Evolutionary conservation across 345 rosid genomes (phyloP), one percentile per base, ranked within the genome.

Genomic region (Cardamine resedifolia): DNA sequence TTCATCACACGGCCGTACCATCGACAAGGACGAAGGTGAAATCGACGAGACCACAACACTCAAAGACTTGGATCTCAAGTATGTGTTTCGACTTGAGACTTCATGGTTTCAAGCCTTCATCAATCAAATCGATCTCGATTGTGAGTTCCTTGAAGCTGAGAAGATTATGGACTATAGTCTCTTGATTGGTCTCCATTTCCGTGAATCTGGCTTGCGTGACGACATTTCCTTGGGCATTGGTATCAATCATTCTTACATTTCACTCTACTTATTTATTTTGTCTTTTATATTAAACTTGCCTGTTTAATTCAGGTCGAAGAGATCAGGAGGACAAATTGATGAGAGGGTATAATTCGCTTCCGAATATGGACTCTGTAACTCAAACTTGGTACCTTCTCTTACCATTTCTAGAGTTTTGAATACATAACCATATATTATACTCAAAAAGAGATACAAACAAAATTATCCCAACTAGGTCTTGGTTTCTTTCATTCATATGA

Each of bases 81-180:
- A 78, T 58, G 76, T 83, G 11, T 88, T 88, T 66, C 83, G 73
- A 38, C 77, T 88, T 11, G 85, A 86, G 68, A 69, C 68, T 36
- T 77, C 82, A 18, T 84, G 90, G 86, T 86, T 77, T 75, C 86
- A 83, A 68, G 89, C 87, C 45, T 80, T 88, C 55, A 76, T 83
- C 59, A 78, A 87, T 74, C 93, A 88, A 83, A 84, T 88, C 45
- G 78, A 84, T 60, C 69, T 84, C 26, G 93, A 88, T 30, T 85
- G 93, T 31, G 93, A 86, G 77, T 86, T 88, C 66, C 81, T 88
- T 43, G 90, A 88, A 77, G 80, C 82, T 47, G 93, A 88, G 73
- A 81, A 77, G 64, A 87, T 87, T 55, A 87, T 87, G 89, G 92
- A 87, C 66, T 87, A 85, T 19, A 86, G 93, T 80, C 90, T 88